These are phyloP conservation scores for Spatholobus suberectus DNA, from an alignment of 306 rosid genomes.

Conservation along the genomic window DNA sequence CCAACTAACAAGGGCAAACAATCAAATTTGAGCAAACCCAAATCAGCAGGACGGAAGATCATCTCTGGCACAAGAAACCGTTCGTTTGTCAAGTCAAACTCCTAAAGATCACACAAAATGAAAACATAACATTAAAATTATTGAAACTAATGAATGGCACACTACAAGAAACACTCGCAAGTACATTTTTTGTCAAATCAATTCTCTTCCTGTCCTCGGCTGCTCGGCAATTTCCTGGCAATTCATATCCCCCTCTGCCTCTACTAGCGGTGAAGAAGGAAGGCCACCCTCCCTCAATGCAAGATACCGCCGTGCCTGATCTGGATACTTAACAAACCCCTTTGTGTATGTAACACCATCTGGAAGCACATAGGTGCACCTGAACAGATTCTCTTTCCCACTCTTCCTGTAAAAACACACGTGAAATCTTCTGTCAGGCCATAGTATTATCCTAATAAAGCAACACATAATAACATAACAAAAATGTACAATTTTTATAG, in stretches of 20 bases:
- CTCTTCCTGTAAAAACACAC: conserved; percentile 52
- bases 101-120: conserved; percentile 52
- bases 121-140: neutral
- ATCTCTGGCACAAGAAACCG: conserved; percentile 97
- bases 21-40: conserved; percentile 56
- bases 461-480: neutral
- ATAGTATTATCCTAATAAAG: neutral
- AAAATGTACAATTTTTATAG: no score
- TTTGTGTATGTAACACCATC: conserved; percentile 79
- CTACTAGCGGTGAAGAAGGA: conserved; percentile 32
- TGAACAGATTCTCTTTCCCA: conserved; percentile 70
- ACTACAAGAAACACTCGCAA: neutral
- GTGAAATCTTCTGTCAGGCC: neutral
- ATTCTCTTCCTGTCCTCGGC: conserved; percentile 59
- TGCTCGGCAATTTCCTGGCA: conserved; percentile 44
- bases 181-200: conserved; percentile 83
- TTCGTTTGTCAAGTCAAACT: conserved; percentile 91
- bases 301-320: conserved; percentile 64
- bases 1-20: neutral
- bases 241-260: conserved; percentile 37
- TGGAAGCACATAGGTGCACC: conserved; percentile 89
- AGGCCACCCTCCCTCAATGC: conserved; percentile 49
- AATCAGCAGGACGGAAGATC: conserved; percentile 95
- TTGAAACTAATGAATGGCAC: neutral
- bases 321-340: conserved; percentile 83